Conservation (phyloP, 2,329 filamentous ascomycete species). For the Colletotrichum musae region DNA sequence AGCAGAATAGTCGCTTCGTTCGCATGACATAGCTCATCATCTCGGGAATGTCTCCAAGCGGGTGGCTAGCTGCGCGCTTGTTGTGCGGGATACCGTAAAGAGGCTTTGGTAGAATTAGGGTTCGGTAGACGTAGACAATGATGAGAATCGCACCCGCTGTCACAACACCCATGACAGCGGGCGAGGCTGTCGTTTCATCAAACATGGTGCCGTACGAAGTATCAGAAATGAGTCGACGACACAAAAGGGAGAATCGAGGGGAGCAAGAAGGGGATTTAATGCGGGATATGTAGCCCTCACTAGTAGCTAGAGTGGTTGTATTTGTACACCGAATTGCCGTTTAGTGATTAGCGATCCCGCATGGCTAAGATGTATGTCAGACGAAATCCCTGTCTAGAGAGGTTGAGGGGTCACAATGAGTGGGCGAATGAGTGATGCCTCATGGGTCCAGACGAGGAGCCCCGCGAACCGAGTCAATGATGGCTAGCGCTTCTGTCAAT, state of each 20-base stretch:
- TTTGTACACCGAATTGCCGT: background rate
- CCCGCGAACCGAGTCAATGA: no score
- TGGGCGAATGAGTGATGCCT: background rate
- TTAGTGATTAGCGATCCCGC: background rate
- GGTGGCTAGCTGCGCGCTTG: constrained; percentile 47
- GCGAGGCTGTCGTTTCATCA: background rate
- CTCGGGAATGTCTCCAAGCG: constrained; percentile 60
- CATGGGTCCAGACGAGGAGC: no score
- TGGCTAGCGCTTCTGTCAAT: no score
- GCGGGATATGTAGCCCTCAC: no score
- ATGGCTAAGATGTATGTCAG: background rate
- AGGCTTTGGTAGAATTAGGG: background rate
- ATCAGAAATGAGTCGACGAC: no score
- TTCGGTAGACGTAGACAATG: background rate
- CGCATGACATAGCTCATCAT: constrained; percentile 53
- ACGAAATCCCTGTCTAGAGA: background rate
- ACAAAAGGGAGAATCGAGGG: no score
- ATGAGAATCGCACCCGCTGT: background rate
- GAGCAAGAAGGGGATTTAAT: no score
- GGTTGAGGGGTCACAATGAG: background rate
- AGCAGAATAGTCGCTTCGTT: constrained; percentile 49
- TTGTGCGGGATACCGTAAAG: constrained; percentile 53
- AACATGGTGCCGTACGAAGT: no score
- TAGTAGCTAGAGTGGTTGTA: no score
- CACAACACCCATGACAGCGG: background rate